A percentile compares a stretch with the other conserved stretches of the same genome.
phyloP scores from a whole-genome alignment of 208 protist genomes.

The Crithidia thermophila region DNA sequence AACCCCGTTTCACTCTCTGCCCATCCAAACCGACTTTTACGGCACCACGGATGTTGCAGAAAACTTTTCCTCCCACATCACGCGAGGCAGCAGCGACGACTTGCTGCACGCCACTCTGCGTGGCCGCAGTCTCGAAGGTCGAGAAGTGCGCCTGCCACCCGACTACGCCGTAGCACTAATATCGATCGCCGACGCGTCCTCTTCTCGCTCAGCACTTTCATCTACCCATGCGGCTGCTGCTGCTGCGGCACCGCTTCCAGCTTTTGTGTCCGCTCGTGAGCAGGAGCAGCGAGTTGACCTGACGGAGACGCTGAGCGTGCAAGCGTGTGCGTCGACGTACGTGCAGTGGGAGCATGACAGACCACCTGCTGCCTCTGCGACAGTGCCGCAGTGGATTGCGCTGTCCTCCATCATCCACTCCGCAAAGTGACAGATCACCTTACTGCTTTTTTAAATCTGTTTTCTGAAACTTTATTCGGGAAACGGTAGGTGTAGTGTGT shows the following conservation, averaged over 20 bases:
- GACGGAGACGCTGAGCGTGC: constrained; percentile 24
- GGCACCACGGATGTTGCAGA: constrained; percentile 67
- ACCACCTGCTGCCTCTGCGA: constrained; percentile 26
- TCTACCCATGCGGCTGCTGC: not conserved
- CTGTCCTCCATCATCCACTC: constrained; percentile 49
- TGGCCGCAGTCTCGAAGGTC: constrained; percentile 39
- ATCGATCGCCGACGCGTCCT: not conserved
- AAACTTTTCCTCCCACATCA: constrained; percentile 62
- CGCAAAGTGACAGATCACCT: no score
- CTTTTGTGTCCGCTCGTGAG: no score
- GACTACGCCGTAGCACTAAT: constrained; percentile 38
- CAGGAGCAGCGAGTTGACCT: not conserved
- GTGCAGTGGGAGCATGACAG: constrained; percentile 71
- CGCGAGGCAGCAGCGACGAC: not conserved
- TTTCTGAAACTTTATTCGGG: no score
- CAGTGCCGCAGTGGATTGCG: constrained; percentile 55
- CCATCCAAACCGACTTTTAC: constrained; percentile 65
- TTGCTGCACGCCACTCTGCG: constrained; percentile 29
- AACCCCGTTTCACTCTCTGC: constrained; percentile 80
- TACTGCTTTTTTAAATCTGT: no score
- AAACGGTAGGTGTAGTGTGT: no score
- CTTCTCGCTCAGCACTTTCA: not conserved
- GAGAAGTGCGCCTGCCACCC: constrained; percentile 34
- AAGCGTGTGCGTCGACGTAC: constrained; percentile 29
- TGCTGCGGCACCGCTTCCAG: no score